Evolutionary conservation across 306 rosid species (phyloP).

Genomic region (Macrotyloma uniflorum): DNA sequence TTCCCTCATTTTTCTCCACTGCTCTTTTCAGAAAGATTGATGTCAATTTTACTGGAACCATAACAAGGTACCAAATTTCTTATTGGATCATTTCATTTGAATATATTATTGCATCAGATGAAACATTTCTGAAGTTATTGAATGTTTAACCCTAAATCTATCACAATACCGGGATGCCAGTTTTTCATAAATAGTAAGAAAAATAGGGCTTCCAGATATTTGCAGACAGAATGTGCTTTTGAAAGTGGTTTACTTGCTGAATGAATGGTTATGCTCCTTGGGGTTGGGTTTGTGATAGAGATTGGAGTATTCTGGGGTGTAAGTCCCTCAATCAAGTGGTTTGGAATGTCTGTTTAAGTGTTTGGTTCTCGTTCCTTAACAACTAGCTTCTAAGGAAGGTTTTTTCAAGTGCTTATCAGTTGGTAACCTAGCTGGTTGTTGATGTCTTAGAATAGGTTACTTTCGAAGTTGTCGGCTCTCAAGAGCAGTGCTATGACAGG

Average conservation of each 20-base stretch:
- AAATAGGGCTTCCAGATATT: slow-evolving; percentile 31
- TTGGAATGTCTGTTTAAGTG: background rate
- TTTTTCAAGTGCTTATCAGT: background rate
- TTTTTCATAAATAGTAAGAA: slow-evolving; percentile 8
- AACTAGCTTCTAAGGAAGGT: background rate
- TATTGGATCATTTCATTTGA: slow-evolving; percentile 12
- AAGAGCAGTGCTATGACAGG: too few relatives aligned
- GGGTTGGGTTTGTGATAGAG: background rate
- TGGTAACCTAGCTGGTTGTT: too few relatives aligned
- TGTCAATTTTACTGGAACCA: slow-evolving; percentile 52
- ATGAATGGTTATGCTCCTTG: slow-evolving; percentile 12
- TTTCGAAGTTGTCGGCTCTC: too few relatives aligned
- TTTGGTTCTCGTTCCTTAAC: background rate
- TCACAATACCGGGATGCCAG: background rate
- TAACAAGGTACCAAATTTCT: slow-evolving; percentile 52
- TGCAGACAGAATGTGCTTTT: slow-evolving; percentile 21
- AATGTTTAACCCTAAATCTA: slow-evolving; percentile 4
- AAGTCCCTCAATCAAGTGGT: background rate
- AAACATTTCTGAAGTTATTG: slow-evolving; percentile 10
- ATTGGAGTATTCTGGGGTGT: background rate
- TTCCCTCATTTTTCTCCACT: slow-evolving; percentile 62
- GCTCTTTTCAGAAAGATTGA: slow-evolving; percentile 62
- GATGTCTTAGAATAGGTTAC: too few relatives aligned
- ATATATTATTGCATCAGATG: slow-evolving; percentile 22
- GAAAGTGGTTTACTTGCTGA: slow-evolving; percentile 22